These are phyloP conservation scores for Lepidium didymum DNA, from an alignment of 345 rosid genomes.

Conservation along the genomic window DNA sequence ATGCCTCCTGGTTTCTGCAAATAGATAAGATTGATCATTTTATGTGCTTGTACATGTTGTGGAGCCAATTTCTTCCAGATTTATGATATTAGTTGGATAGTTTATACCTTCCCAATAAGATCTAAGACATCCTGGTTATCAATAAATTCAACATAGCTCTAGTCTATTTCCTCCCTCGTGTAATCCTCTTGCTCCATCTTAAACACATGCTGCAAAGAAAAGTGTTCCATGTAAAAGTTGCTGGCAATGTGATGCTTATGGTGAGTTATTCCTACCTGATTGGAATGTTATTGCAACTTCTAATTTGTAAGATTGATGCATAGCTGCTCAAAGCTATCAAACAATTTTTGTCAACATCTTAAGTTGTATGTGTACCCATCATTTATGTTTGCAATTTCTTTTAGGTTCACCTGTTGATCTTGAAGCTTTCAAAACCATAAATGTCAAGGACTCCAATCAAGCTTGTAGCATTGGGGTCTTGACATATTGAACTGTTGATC, in stretches of 20 bases:
- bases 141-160: conserved; percentile 77
- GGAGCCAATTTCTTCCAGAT: background rate
- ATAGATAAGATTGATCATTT: background rate
- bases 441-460: conserved; percentile 75
- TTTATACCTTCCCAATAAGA: conserved; percentile 57
- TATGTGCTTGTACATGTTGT: background rate
- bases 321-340: conserved; percentile 66
- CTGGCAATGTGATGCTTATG: background rate
- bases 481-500: conserved; percentile 67
- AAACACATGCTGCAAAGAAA: conserved; percentile 57
- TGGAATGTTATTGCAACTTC: conserved; percentile 76
- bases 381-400: background rate
- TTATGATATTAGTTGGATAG: background rate
- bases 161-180: conserved; percentile 59
- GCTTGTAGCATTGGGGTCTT: conserved; percentile 55
- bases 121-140: conserved; percentile 78
- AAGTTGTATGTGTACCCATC: background rate
- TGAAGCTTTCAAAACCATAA: conserved; percentile 78
- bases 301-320: conserved; percentile 77
- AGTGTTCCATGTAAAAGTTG: conserved; percentile 1
- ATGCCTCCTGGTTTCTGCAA: conserved; percentile 84
- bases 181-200: conserved; percentile 81
- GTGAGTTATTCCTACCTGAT: conserved; percentile 42
- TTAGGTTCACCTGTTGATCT: conserved; percentile 47
- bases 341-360: background rate